Percentiles rank a stretch among this genome's conserved stretches.
These are phyloP conservation scores for Thermothelomyces thermophilus DNA, from an alignment of 2,329 filamentous ascomycete genomes.

Conservation along the genomic window DNA sequence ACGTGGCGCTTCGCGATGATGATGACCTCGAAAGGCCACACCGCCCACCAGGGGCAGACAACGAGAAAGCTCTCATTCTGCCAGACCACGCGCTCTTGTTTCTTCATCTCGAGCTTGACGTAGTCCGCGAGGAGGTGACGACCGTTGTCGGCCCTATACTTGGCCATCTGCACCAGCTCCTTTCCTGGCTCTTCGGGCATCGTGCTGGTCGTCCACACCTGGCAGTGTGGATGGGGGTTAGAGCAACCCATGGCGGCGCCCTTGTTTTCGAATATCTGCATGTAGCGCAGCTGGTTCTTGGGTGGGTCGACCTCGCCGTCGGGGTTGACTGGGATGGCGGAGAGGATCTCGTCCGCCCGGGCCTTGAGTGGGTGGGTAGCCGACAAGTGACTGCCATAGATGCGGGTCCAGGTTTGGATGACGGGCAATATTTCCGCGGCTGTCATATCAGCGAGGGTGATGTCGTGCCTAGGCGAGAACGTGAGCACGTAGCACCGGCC, in stretches of 20 bases:
- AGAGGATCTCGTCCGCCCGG: slow-evolving; percentile 34
- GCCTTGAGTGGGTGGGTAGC: slow-evolving; percentile 57
- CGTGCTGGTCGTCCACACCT: slow-evolving; percentile 90
- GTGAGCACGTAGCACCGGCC: slow-evolving; percentile 97
- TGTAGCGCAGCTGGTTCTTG: slow-evolving; percentile 75
- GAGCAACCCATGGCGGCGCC: slow-evolving; percentile 97
- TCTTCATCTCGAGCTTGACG: slow-evolving; percentile 71
- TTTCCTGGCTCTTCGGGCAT: slow-evolving; percentile 82
- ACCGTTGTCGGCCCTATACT: slow-evolving; percentile 68
- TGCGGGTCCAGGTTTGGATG: slow-evolving; percentile 82
- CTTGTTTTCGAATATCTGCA: slow-evolving; percentile 99
- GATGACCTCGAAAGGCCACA: slow-evolving; percentile 96
- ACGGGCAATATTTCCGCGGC: slow-evolving; percentile 71
- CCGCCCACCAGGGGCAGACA: slow-evolving; percentile 94
- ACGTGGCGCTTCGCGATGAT: slow-evolving; percentile 79
- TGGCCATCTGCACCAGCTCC: slow-evolving; percentile 70
- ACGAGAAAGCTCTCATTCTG: slow-evolving; percentile 80
- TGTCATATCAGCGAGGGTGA: slow-evolving; percentile 86
- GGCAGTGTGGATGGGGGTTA: slow-evolving; percentile 94
- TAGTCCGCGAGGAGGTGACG: slow-evolving; percentile 81
- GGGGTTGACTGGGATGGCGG: slow-evolving; percentile 30
- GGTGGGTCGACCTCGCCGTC: slow-evolving; percentile 43
- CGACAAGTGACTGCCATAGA: slow-evolving; percentile 78
- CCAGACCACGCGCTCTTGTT: slow-evolving; percentile 79
- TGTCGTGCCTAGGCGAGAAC: slow-evolving; percentile 83